phyloP scores from a whole-genome alignment of 176 grass and related monocot genomes.

The Paspalum vaginatum region DNA sequence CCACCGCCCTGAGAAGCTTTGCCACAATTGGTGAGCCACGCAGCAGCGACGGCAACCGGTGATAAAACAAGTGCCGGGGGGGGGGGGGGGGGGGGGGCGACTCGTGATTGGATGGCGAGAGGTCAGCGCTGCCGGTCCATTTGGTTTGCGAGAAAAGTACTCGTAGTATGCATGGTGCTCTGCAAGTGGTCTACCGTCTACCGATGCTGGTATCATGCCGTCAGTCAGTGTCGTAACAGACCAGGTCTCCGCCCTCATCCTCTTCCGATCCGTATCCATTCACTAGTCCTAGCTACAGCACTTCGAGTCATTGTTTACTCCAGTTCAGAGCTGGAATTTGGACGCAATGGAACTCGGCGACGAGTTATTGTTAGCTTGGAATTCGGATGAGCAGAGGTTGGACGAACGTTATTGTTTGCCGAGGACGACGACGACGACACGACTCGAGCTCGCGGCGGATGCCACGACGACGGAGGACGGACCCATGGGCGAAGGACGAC shows the following conservation, averaged over 20 bases:
- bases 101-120: no score
- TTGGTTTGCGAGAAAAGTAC: conserved; percentile 13
- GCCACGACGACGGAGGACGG: no score
- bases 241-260: background rate
- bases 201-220: background rate
- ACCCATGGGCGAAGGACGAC: background rate
- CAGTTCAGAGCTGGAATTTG: background rate
- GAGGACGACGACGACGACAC: no score
- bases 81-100: no score
- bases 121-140: conserved; percentile 20
- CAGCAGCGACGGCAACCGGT: no score
- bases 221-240: background rate
- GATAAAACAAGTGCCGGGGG: no score
- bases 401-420: no score
- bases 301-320: background rate
- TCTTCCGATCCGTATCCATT: background rate
- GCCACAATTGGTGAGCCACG: no score
- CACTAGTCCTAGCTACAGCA: background rate
- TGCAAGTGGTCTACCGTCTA: background rate
- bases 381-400: no score
- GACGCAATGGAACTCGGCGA: background rate
- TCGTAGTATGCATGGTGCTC: background rate
- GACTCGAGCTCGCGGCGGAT: no score
- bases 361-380: background rate
- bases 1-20: no score